These are phyloP conservation scores for Amaranthus cruentus DNA, from an alignment of 148 eudicot genomes.

Conservation along the genomic window DNA sequence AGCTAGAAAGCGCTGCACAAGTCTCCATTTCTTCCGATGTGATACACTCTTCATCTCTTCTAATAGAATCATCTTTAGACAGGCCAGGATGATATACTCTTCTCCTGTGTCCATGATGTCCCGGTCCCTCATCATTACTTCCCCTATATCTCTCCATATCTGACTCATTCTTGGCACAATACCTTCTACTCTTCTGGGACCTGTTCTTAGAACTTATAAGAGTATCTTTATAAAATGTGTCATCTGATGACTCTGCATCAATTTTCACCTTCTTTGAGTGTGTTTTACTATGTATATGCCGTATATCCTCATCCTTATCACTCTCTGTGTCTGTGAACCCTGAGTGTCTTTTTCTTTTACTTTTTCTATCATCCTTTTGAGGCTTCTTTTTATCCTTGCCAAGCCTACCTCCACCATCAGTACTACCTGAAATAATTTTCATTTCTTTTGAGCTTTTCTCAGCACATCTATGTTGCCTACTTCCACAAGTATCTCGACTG, in stretches of 20 bases:
- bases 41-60: not conserved
- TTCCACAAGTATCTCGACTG: constrained; percentile 9
- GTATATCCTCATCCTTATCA: constrained; percentile 16
- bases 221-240: constrained; percentile 6
- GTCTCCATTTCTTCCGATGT: constrained; percentile 7
- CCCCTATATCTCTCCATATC: not conserved
- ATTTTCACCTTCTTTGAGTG: constrained; percentile 8
- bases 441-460: constrained; percentile 14
- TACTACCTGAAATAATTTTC: not conserved
- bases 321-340: constrained; percentile 13
- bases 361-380: constrained; percentile 6
- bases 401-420: constrained; percentile 6
- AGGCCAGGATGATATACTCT: not conserved
- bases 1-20: not conserved
- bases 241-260: constrained; percentile 15
- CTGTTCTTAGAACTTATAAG: constrained; percentile 11
- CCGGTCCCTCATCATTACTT: constrained; percentile 7
- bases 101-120: constrained; percentile 10
- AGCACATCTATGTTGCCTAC: not conserved
- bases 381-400: constrained; percentile 12
- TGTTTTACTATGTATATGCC: constrained; percentile 10
- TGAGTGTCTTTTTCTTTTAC: constrained; percentile 10
- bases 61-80: constrained; percentile 5
- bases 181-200: constrained; percentile 18
- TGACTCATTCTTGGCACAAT: constrained; percentile 19